Evolutionary conservation across 192 early-diverging fungal genomes (phyloP).

Genomic region (Cladochytrium replicatum): DNA sequence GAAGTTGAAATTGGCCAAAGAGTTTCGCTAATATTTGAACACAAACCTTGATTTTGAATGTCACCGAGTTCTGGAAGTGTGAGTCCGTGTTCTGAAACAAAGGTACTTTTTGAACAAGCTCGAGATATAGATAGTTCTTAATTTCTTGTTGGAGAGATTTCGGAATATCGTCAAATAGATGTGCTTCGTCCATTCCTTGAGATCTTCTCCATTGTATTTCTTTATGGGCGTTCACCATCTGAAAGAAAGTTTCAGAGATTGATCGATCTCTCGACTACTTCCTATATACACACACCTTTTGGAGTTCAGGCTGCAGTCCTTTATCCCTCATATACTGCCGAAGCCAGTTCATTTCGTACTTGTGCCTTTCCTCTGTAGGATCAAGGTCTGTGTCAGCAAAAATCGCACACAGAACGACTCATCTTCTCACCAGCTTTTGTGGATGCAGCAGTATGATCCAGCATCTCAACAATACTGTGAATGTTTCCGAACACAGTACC

Average conservation of each 20-base stretch:
- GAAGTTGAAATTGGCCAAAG: neutral
- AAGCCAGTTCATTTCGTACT: conserved; percentile 22
- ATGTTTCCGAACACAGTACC: conserved; percentile 15
- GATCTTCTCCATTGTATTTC: conserved; percentile 3
- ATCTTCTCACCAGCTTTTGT: conserved; percentile 5
- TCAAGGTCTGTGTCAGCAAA: too few relatives aligned
- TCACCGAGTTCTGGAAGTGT: conserved; percentile 4
- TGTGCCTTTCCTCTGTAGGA: conserved; percentile 24
- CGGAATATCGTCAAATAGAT: conserved; percentile 13
- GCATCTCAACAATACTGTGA: conserved; percentile 2
- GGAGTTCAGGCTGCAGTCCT: conserved; percentile 8
- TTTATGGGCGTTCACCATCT: conserved; percentile 10
- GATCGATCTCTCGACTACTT: neutral
- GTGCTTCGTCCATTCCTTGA: conserved; percentile 15
- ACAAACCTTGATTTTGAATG: neutral
- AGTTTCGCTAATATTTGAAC: too few relatives aligned
- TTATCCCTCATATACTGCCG: conserved; percentile 5
- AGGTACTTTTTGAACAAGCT: conserved; percentile 10
- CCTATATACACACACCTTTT: neutral
- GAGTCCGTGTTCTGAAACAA: conserved; percentile 11
- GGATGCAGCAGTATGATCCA: conserved; percentile 3
- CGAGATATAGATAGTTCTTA: conserved; percentile 12
- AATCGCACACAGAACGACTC: neutral
- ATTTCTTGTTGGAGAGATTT: conserved; percentile 7
- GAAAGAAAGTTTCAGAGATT: conserved; percentile 1